Conservation (phyloP, 352 stramenopile species). For the Phytophthora pseudosyringae region DNA sequence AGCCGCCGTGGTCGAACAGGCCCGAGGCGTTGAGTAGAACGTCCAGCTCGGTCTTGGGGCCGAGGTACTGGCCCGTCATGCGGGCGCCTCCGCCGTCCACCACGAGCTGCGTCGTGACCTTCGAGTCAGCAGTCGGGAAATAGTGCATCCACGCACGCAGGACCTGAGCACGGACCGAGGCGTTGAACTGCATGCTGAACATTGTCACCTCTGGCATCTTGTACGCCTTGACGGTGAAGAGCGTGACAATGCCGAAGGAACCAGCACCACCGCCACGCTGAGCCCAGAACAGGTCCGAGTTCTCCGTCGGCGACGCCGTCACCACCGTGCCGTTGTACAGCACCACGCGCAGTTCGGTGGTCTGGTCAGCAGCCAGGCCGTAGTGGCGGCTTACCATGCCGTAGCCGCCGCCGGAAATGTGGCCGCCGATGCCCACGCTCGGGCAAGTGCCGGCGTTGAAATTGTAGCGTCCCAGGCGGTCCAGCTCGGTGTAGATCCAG, state of each 20-base stretch:
- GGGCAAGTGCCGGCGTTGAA: slow-evolving; percentile 65
- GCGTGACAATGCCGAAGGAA: slow-evolving; percentile 62
- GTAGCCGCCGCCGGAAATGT: slow-evolving; percentile 63
- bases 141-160: slow-evolving; percentile 61
- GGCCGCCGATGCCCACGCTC: slow-evolving; percentile 56
- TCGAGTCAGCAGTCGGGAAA: slow-evolving; percentile 49
- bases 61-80: slow-evolving; percentile 55
- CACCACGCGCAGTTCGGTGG: slow-evolving; percentile 52
- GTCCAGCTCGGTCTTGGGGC: slow-evolving; percentile 41
- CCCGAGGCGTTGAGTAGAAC: slow-evolving; percentile 45
- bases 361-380: slow-evolving; percentile 54
- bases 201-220: slow-evolving; percentile 47
- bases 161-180: slow-evolving; percentile 38
- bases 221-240: slow-evolving; percentile 58
- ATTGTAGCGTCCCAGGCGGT: slow-evolving; percentile 53
- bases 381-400: slow-evolving; percentile 56
- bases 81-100: slow-evolving; percentile 39
- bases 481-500: slow-evolving; percentile 55
- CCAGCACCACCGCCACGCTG: slow-evolving; percentile 55
- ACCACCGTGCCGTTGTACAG: slow-evolving; percentile 51
- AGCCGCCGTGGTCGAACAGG: slow-evolving; percentile 36
- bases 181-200: slow-evolving; percentile 54
- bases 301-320: slow-evolving; percentile 43
- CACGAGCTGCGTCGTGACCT: slow-evolving; percentile 63
- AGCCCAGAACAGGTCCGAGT: slow-evolving; percentile 58